phyloP scores from a whole-genome alignment of 768 basidiomycete species.

The Tylopilus felleus region DNA sequence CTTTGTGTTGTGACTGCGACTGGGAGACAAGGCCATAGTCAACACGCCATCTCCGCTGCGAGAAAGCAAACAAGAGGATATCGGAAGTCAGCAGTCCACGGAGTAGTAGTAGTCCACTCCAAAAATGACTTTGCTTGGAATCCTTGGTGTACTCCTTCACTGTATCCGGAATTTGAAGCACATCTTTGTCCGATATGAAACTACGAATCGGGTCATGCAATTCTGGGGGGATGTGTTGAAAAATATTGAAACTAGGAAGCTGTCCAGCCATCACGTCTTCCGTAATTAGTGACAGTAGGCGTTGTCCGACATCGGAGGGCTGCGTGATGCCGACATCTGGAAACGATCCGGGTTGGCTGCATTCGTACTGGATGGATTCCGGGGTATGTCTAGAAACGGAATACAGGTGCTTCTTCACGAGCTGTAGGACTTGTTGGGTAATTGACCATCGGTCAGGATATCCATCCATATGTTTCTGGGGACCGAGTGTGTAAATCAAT shows the following conservation, averaged over 20 bases:
- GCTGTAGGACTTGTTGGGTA: conserved; percentile 24
- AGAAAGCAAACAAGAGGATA: neutral
- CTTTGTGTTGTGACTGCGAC: no score
- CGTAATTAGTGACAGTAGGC: neutral
- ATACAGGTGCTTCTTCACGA: neutral
- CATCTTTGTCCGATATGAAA: neutral
- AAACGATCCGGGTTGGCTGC: no score
- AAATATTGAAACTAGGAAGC: neutral
- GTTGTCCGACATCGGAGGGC: neutral
- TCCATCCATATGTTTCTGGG: conserved; percentile 23
- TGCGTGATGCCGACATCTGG: neutral
- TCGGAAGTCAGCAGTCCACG: neutral
- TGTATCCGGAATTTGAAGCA: neutral
- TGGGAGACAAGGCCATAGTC: no score
- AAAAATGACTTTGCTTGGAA: neutral
- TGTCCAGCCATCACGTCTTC: neutral
- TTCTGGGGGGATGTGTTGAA: neutral
- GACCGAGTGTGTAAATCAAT: conserved; percentile 32
- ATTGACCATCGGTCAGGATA: conserved; percentile 33
- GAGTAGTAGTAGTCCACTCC: neutral
- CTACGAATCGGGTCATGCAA: neutral
- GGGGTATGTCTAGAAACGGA: neutral
- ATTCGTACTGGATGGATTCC: neutral
- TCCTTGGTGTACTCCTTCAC: neutral
- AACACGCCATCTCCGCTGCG: neutral